Base-by-base conservation (phyloP, 768 basidiomycete genomes). In the Collybiopsis confluens region DNA sequence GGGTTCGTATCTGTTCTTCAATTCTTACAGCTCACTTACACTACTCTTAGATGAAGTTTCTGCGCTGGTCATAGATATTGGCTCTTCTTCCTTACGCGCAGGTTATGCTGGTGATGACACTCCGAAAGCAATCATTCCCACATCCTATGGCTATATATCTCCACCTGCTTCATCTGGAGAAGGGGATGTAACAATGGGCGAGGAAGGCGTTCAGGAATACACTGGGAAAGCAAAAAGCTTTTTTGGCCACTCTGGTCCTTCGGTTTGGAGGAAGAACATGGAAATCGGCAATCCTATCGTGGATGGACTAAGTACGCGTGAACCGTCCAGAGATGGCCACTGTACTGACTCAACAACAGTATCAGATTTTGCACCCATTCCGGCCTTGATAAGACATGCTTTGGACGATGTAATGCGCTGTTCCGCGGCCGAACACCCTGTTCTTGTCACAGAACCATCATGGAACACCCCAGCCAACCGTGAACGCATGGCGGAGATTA, bases 51-150 rank as follows among this genome's bases (percentile, higher is more conserved):
- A 98, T 66, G 95, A 98, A 73, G 93, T 98, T n/a, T 89, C 93
- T 33, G 97, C 96, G 27, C 75, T 98, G 49, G 97, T 98, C 21
- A 74, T 99, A 35, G 97, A 99, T 73, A 88, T 98, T 65, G 97
- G 97, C 26, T 77, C 90, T 10, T 88, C 89, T 23, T 88, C 92
- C 8, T 73, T 95, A 51, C 86, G 97, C 65, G 92, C 93, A 10
- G 97, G 97, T 50, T 97, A 98, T 68, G 96, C 97, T 10, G 97
- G 97, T 43, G 96, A 98, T 70, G 97, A 98, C 64, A 82, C 89
- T 10, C 97, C 97, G 16, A 92, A 92, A 70, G 88, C 90, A 16
- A 85, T 98, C 57, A 83, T 96, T 58, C 90, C 97, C 7, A 90
- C 94, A 2, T 78, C 83, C 41, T 98, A 92, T 69, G 95, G 95